Evolutionary conservation across 1,284 basidiomycete genomes (phyloP).

Genomic region (Ustanciosporium gigantosporum): DNA sequence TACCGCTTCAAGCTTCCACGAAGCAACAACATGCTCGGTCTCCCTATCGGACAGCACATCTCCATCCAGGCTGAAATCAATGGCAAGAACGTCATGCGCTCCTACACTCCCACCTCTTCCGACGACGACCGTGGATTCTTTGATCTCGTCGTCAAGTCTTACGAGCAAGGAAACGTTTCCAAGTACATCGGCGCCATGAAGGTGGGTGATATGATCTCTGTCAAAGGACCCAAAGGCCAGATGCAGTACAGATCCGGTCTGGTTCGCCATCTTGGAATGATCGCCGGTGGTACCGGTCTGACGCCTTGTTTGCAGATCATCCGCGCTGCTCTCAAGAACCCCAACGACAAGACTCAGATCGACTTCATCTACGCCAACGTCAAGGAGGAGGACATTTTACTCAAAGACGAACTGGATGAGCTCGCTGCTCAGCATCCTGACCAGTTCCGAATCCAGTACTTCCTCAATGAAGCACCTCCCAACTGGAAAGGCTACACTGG

Average conservation of each 20-base stretch:
- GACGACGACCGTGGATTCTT: slow-evolving; percentile 91
- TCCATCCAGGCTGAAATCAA: slow-evolving; percentile 85
- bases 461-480: slow-evolving; percentile 87
- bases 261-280: slow-evolving; percentile 76
- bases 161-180: slow-evolving; percentile 95
- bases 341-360: slow-evolving; percentile 80
- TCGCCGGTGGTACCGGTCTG: slow-evolving; percentile 90
- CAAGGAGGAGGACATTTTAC: slow-evolving; percentile 65
- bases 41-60: slow-evolving; percentile 96
- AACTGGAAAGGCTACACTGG: slow-evolving; percentile 86
- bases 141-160: slow-evolving; percentile 95
- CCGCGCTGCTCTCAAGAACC: slow-evolving; percentile 82
- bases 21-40: slow-evolving; percentile 76
- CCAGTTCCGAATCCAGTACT: slow-evolving; percentile 78
- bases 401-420: slow-evolving; percentile 81
- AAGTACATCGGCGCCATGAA: slow-evolving; percentile 74
- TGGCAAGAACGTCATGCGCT: slow-evolving; percentile 85
- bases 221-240: slow-evolving; percentile 94
- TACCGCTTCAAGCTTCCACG: slow-evolving; percentile 87
- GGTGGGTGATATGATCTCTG: slow-evolving; percentile 70
- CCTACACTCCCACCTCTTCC: slow-evolving; percentile 91
- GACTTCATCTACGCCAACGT: slow-evolving; percentile 97
- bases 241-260: slow-evolving; percentile 65
- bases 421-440: slow-evolving; percentile 71
- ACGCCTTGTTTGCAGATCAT: slow-evolving; percentile 86